Percentiles rank a stretch among this genome's conserved stretches.
phyloP scores from a whole-genome alignment of 495 filamentous ascomycete genomes.

The Endocarpon pusillum region DNA sequence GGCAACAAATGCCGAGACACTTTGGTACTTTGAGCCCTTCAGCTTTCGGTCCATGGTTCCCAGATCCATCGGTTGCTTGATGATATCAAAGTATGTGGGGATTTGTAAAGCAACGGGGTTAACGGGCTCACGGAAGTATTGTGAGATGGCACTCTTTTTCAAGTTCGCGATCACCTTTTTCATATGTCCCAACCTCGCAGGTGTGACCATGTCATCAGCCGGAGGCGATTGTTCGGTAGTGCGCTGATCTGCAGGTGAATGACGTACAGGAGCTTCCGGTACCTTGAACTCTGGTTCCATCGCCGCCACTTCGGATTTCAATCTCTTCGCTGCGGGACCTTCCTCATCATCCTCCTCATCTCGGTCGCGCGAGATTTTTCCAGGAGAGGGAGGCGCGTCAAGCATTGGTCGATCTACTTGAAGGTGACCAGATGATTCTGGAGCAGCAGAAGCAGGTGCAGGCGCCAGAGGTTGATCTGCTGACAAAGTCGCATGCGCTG shows the following conservation, averaged over 20 bases:
- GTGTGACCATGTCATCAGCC: no score
- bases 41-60: constrained; percentile 66
- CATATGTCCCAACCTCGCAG: no score
- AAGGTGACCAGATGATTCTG: constrained; percentile 2
- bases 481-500: not conserved
- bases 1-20: constrained; percentile 42
- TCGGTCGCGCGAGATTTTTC: constrained; percentile 50
- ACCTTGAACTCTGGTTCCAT: constrained; percentile 19
- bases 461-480: constrained; percentile 8
- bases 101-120: constrained; percentile 48
- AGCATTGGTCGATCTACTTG: constrained; percentile 23
- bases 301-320: constrained; percentile 38
- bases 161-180: constrained; percentile 46
- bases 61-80: constrained; percentile 70
- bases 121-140: constrained; percentile 59
- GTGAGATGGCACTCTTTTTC: constrained; percentile 64
- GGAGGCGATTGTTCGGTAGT: no score
- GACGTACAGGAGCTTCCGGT: constrained; percentile 18
- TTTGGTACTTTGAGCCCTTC: constrained; percentile 45
- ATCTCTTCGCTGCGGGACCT: constrained; percentile 59
- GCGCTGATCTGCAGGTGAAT: no score
- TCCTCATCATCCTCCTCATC: constrained; percentile 55
- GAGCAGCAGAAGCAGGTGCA: constrained; percentile 8
- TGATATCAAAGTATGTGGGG: constrained; percentile 50
- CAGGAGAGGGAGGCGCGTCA: constrained; percentile 23